phyloP scores from a whole-genome alignment of 352 stramenopile species.

The Chrysophaeum taylorii region DNA sequence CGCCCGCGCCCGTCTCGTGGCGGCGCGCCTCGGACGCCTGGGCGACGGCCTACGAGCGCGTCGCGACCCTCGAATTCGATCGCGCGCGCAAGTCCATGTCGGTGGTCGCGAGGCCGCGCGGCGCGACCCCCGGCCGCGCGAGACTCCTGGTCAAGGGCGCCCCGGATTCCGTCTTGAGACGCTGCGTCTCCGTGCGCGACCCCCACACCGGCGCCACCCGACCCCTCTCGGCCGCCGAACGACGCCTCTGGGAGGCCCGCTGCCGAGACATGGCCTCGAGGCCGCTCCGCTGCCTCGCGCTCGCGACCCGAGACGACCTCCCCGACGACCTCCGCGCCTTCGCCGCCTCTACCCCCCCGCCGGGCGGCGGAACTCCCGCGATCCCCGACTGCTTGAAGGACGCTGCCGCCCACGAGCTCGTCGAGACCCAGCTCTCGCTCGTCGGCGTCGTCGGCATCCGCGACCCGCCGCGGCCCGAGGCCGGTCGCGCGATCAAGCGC shows the following conservation, averaged over 20 bases:
- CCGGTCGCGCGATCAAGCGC: slow-evolving; percentile 82
- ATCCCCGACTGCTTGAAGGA: background rate
- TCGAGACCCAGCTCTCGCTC: slow-evolving; percentile 92
- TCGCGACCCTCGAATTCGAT: slow-evolving; percentile 89
- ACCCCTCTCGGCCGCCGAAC: slow-evolving; percentile 68
- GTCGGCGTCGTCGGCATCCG: slow-evolving; percentile 94
- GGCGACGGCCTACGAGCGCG: slow-evolving; percentile 64
- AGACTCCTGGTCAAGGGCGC: slow-evolving; percentile 98
- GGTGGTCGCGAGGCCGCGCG: slow-evolving; percentile 60
- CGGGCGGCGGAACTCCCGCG: no score
- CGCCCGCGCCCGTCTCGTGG: slow-evolving; percentile 46
- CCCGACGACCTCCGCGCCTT: no score
- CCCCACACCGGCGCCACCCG: slow-evolving; percentile 57
- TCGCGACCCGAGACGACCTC: slow-evolving; percentile 75
- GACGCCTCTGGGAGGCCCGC: no score
- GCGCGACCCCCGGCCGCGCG: slow-evolving; percentile 32
- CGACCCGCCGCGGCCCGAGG: slow-evolving; percentile 91
- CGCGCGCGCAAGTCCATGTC: slow-evolving; percentile 95
- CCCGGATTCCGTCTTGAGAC: slow-evolving; percentile 86
- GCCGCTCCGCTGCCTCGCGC: slow-evolving; percentile 83
- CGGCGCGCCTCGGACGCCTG: slow-evolving; percentile 69
- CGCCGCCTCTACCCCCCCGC: no score
- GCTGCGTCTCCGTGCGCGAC: slow-evolving; percentile 81
- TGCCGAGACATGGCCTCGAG: slow-evolving; percentile 80
- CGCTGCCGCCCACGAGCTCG: background rate